These are phyloP conservation scores for Trichophyton benhamiae DNA, from an alignment of 2,329 filamentous ascomycete species.

Conservation along the genomic window DNA sequence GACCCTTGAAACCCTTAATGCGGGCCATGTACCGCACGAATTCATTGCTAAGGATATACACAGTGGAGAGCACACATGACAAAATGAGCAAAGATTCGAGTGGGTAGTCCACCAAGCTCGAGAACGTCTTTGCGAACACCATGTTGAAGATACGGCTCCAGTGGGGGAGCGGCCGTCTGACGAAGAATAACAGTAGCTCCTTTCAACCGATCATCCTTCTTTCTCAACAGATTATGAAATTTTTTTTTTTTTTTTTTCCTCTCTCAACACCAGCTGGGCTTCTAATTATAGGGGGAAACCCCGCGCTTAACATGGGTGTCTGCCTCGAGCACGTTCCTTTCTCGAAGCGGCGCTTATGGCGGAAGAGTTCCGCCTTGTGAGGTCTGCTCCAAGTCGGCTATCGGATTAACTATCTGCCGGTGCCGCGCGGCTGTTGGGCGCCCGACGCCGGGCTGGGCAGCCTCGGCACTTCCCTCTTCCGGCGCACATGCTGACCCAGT, in stretches of 20 bases:
- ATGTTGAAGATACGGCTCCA: not conserved
- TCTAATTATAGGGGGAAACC: not conserved
- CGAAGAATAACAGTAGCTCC: not conserved
- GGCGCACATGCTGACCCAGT: not conserved
- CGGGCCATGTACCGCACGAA: constrained; percentile 35
- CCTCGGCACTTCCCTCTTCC: not conserved
- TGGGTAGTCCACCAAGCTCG: not conserved
- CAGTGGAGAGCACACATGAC: constrained; percentile 22
- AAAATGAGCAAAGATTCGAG: not conserved
- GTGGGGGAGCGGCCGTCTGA: not conserved
- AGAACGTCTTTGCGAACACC: not conserved
- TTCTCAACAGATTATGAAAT: not conserved
- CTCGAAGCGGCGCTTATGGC: not conserved
- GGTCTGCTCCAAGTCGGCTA: not conserved
- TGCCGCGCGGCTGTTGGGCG: not conserved
- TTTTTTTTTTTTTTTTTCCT: not conserved
- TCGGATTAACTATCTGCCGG: not conserved
- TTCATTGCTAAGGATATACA: constrained; percentile 41
- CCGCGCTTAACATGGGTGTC: not conserved
- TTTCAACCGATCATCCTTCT: not conserved
- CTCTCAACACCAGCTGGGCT: no score
- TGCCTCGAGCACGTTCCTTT: not conserved
- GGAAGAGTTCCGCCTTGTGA: not conserved
- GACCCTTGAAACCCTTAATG: constrained; percentile 38
- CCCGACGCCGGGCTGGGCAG: no score